phyloP scores from a whole-genome alignment of 306 rosid genomes.

The Purshia tridentata region DNA sequence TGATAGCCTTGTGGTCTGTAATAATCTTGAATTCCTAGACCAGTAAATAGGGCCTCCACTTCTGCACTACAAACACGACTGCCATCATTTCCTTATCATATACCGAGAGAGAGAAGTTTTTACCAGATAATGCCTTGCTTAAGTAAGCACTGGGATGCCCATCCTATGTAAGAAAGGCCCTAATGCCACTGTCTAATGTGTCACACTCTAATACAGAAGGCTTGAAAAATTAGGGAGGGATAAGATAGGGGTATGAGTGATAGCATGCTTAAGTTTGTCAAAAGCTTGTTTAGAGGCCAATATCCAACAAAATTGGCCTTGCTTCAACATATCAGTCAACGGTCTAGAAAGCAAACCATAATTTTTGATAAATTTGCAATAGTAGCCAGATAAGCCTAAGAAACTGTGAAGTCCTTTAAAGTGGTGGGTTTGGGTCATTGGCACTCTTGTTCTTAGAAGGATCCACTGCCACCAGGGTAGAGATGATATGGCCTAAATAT shows the following conservation, averaged over 20 bases:
- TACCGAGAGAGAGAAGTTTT: background rate
- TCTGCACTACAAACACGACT: background rate
- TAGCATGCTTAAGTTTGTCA: background rate
- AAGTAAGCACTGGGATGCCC: background rate
- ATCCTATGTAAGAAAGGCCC: background rate
- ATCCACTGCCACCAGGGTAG: too few species aligned
- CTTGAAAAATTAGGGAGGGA: background rate
- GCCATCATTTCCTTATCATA: background rate
- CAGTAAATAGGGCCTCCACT: background rate
- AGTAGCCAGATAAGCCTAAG: background rate
- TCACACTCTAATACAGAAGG: background rate
- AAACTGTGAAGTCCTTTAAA: background rate
- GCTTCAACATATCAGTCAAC: background rate
- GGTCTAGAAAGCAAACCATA: background rate
- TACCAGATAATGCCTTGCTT: background rate
- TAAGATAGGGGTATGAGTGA: background rate
- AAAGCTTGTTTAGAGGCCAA: background rate
- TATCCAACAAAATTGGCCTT: background rate
- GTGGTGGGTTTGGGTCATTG: too few species aligned
- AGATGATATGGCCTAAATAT: too few species aligned
- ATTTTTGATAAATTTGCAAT: background rate
- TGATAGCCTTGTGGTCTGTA: background rate
- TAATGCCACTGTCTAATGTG: rapidly evolving
- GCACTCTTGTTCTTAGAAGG: too few species aligned
- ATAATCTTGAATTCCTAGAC: background rate